Evolutionary conservation across 2,329 filamentous ascomycete species (phyloP), one percentile per base, ranked within the genome.

Genomic region (Pyrenochaeta sp.): DNA sequence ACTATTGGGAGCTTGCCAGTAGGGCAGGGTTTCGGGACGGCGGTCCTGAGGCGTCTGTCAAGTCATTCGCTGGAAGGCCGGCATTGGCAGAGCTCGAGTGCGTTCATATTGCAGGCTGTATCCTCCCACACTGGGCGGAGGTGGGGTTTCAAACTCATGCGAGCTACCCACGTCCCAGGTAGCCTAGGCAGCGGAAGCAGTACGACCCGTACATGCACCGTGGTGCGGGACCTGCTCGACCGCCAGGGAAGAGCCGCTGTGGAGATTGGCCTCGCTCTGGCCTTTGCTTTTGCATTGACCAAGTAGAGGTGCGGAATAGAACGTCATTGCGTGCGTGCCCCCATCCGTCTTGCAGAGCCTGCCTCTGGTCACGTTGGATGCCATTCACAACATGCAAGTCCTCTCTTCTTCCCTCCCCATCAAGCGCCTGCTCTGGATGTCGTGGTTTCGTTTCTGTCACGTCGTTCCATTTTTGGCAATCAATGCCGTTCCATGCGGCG

Each of bases 131-230:
- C 68, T 72, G 68, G 61, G 58, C 63, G 54, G 56, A 66, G 47
- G 66, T 66, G 59, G 66, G 65, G 73, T 75, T 74, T 74, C 73
- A 75, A 68, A 55, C 62, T 69, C 68, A 71, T 74, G 71, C 71
- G 64, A 58, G 56, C 57, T 56, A 54, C 60, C 56, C 52, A 61
- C 31, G 44, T 56, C 36, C 65, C 57, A 54, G 67, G 54, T 39
- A 67, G 45, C 55, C 65, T 64, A 56, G 67, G 60, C 62, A 53
- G 60, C 72, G 71, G 72, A 69, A 67, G 61, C 59, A 64, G 45
- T 36, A 58, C 64, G 59, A 74, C 65, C 72, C 71, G 73, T 67
- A 57, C 58, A 54, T 61, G 61, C 58, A 60, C 61, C 54, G 54
- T 41, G 14, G 50, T 54, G 17, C 54, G 51, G 56, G 51, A 41